These are phyloP conservation scores for Suillus weaverae DNA, from an alignment of 768 basidiomycete genomes.

Conservation along the genomic window DNA sequence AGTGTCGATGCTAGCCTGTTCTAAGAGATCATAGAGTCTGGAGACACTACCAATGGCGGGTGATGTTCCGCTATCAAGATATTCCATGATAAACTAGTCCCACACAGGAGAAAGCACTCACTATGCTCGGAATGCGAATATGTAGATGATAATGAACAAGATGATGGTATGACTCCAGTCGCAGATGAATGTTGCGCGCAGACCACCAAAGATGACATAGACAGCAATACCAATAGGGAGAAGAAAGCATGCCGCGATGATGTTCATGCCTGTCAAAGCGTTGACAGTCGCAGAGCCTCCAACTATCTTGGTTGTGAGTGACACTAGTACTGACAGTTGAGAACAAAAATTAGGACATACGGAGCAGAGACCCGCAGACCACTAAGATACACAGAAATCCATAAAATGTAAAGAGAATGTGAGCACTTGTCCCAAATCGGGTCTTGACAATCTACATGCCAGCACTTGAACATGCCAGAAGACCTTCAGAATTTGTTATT, in stretches of 20 bases:
- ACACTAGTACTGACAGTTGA: neutral
- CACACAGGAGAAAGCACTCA: conserved; percentile 17
- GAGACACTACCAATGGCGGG: conserved; percentile 40
- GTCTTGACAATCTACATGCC: conserved; percentile 44
- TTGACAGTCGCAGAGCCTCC: conserved; percentile 49
- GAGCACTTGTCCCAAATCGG: conserved; percentile 47
- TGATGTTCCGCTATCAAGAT: conserved; percentile 33
- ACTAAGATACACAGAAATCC: conserved; percentile 51
- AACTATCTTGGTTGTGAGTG: conserved; percentile 22
- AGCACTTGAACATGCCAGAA: neutral
- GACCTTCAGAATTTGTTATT: neutral
- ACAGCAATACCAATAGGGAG: conserved; percentile 46
- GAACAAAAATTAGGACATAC: conserved; percentile 27
- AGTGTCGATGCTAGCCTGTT: conserved; percentile 41
- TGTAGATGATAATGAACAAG: conserved; percentile 41
- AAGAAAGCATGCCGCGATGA: conserved; percentile 44
- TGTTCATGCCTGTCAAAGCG: conserved; percentile 46
- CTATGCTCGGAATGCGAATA: conserved; percentile 35
- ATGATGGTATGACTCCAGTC: conserved; percentile 48
- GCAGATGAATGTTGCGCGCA: conserved; percentile 47
- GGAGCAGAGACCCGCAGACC: conserved; percentile 49
- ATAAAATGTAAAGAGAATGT: conserved; percentile 54
- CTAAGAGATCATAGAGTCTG: conserved; percentile 47
- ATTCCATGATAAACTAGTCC: conserved; percentile 1
- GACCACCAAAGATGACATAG: conserved; percentile 42